These are phyloP conservation scores for Gilbertella persicaria DNA, from an alignment of 371 early-diverging fungal genomes.

Conservation along the genomic window DNA sequence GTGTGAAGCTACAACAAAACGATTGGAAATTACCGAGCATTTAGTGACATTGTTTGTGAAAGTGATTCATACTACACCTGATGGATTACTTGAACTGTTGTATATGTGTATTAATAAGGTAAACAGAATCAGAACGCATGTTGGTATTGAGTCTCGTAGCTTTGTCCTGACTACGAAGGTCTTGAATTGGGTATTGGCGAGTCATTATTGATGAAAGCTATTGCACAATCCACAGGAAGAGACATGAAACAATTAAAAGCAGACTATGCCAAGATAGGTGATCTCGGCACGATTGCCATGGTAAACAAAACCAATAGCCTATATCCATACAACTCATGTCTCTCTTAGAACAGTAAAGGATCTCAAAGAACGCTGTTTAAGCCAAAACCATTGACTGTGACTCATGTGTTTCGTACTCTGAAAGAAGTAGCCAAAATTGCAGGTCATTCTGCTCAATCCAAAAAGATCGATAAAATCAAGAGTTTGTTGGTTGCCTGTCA, in stretches of 20 bases:
- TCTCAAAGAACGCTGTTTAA: constrained; percentile 77
- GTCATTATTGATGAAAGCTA: constrained; percentile 89
- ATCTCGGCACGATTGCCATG: constrained; percentile 92
- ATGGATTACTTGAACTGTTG: constrained; percentile 74
- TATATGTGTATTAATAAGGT: constrained; percentile 95
- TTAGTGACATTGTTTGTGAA: constrained; percentile 75
- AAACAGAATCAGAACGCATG: too few relatives aligned
- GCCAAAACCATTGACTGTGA: constrained; percentile 81
- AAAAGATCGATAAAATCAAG: constrained; percentile 87
- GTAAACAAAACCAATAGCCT: constrained; percentile 28
- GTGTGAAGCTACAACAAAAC: constrained; percentile 71
- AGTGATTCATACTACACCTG: constrained; percentile 71
- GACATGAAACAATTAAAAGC: constrained; percentile 75
- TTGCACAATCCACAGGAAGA: constrained; percentile 88
- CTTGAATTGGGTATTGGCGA: constrained; percentile 98
- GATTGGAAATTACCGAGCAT: constrained; percentile 82
- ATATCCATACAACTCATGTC: background rate
- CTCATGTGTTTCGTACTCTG: constrained; percentile 84
- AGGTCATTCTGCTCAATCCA: constrained; percentile 78
- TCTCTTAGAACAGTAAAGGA: constrained; percentile 67
- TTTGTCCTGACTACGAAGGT: constrained; percentile 95
- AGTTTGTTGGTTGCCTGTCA: constrained; percentile 81
- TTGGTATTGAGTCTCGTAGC: constrained; percentile 39
- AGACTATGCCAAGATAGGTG: constrained; percentile 81
- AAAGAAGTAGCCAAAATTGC: constrained; percentile 84